Evolutionary conservation across 306 rosid species (phyloP), one percentile per base, ranked within the genome.

Genomic region (Cucumis melo): DNA sequence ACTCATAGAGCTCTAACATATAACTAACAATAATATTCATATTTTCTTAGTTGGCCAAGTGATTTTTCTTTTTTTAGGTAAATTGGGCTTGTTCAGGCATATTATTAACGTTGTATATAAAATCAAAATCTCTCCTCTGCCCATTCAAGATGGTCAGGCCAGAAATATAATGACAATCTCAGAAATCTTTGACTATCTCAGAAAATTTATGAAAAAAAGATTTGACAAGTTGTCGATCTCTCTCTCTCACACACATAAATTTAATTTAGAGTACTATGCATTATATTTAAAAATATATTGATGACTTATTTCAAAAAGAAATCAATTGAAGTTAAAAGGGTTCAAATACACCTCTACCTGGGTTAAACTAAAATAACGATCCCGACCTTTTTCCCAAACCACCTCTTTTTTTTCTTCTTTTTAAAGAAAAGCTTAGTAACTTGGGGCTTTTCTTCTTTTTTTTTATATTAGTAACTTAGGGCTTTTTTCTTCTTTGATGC

Each of bases 1-100:
- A 51, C 81, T 95, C 82, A 83, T 95, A 73, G 87, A 83, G 76
- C 74, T 56, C 10, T 90, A 51, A 73, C 76, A 72, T 16, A 24
- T 16, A 24, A 8, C 24, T 4, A 17, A 17, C 10, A 14, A 6
- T 42, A 32, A 32, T 0, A 29, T 3, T 19, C 20, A 62, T 20
- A 8, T 61, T 11, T 59, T 11, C 29, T n/a, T 64, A 10, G 62
- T 57, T 21, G 32, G 62, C 16, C 58, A 54, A 54, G 59, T 5
- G 50, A 10, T 42, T 42, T 42, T 15, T 17, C 27, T 71, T n/a
- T 41, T 41, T 41, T 41, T 10, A 44, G 50, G 3, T 10, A 46
- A 46, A 46, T 46, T 3, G 53, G 16, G 5, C 6, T 12, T 24
- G 36, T 23, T 59, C 38, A 59, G 36, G 21, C 5, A 17, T 27